Evolutionary conservation across 352 stramenopile genomes (phyloP), one percentile per base, ranked within the genome.

Genomic region (Phytophthora fragariaefolia): DNA sequence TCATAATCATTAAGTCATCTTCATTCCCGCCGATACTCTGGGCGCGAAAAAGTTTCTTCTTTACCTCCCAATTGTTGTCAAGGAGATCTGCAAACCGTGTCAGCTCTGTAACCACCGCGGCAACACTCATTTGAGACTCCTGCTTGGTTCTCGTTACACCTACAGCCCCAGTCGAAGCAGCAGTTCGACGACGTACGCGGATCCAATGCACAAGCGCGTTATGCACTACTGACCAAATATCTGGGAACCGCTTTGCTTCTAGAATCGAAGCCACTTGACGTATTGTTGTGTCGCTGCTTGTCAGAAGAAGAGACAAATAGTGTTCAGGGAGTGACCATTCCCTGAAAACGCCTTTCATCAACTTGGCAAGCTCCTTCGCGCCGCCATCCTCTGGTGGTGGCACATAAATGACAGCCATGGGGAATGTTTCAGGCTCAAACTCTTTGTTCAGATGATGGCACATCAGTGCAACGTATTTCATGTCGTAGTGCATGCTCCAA

Each of bases 271-370:
- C 57, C 24, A 64, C 27, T 26, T 64, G 17, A 10, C 43, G 34
- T 23, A 43, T 52, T 3, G 48, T 24, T 20, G 28, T 57, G 34
- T 58, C 46, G 13, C 50, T 57, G n/a, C n/a, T 58, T 23, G 45
- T 64, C 24, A 64, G n/a, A 45, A 64, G 32, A 15, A 64, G 32
- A 20, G 57, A 64, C 40, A 36, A 32, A 12, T 55, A 50, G n/a
- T 34, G 38, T 20, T 43, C 28, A 1, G 46, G 36, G 32, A 64
- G 45, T 7, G 23, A 17, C 30, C 57, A 63, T 20, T 51, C 46
- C 32, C 46, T 27, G 6, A 64, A 18, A 57, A 58, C 32, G 9
- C 24, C 36, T n/a, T 50, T 36, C 2, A 57, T 27, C 23, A 40
- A 20, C 30, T 64, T 27, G 57, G 54, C 46, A 32, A 57, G 38